phyloP scores from a whole-genome alignment of 306 rosid species.

The Oemleria cerasiformis region DNA sequence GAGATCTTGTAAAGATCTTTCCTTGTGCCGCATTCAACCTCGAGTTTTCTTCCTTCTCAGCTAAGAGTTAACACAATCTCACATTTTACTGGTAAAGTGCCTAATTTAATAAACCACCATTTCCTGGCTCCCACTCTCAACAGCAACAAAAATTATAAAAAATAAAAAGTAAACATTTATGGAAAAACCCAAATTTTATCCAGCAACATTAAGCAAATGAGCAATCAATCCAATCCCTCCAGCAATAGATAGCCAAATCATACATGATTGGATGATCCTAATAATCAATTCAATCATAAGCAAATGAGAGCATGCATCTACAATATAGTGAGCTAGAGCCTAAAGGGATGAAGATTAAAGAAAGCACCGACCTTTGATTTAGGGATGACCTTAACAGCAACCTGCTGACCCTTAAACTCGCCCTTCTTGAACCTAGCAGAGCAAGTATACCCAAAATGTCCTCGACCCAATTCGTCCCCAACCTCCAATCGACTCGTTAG shows the following conservation, averaged over 20 bases:
- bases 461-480: constrained; percentile 93
- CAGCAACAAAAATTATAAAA: background rate
- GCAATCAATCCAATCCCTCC: background rate
- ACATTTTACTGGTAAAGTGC: background rate
- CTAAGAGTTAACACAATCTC: background rate
- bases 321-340: background rate
- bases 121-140: background rate
- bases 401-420: constrained; percentile 81
- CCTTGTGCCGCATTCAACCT: constrained; percentile 13
- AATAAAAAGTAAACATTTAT: background rate
- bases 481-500: constrained; percentile 69
- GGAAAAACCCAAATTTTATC: background rate
- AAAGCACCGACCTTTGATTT: constrained; percentile 71
- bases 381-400: constrained; percentile 91
- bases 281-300: background rate
- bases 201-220: constrained; percentile 3
- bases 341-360: constrained; percentile 2
- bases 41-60: constrained; percentile 5
- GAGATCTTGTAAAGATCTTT: constrained; percentile 7
- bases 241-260: background rate
- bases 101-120: constrained; percentile 12
- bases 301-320: background rate
- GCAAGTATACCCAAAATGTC: constrained; percentile 99
- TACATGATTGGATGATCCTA: background rate
- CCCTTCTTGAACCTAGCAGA: constrained; percentile 94